phyloP scores from a whole-genome alignment of 2,329 filamentous ascomycete species.

The Ophiocordyceps robertsii region DNA sequence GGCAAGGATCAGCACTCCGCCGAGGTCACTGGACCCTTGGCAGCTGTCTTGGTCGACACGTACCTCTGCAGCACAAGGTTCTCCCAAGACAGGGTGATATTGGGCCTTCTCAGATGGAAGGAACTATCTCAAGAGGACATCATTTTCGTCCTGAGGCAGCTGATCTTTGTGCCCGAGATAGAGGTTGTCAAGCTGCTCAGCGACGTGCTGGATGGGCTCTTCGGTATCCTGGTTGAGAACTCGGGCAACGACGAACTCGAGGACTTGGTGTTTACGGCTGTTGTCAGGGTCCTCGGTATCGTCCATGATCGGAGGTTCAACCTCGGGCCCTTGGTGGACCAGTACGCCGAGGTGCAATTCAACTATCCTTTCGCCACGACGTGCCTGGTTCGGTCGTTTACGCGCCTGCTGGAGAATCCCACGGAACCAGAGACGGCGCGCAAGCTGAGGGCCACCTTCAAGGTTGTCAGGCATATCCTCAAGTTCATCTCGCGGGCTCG shows the following conservation, averaged over 20 bases:
- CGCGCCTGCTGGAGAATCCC: conserved; percentile 67
- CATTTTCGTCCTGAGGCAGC: conserved; percentile 59
- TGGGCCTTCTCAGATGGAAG: conserved; percentile 79
- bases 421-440: conserved; percentile 73
- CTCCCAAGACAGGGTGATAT: conserved; percentile 78
- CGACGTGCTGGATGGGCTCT: conserved; percentile 82
- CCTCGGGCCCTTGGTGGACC: conserved; percentile 76
- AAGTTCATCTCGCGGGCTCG: conserved; percentile 90
- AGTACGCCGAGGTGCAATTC: conserved; percentile 79
- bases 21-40: conserved; percentile 68
- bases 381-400: conserved; percentile 77
- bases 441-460: conserved; percentile 81
- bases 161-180: conserved; percentile 91
- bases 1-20: conserved; percentile 54
- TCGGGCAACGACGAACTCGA: conserved; percentile 87
- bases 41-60: conserved; percentile 65
- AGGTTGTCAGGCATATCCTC: conserved; percentile 83
- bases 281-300: conserved; percentile 84
- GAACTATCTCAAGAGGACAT: conserved; percentile 61
- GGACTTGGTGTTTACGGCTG: conserved; percentile 78
- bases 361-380: conserved; percentile 88
- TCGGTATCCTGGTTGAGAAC: conserved; percentile 81
- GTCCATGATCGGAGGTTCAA: conserved; percentile 93
- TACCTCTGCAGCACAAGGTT: conserved; percentile 91
- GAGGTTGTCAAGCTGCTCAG: conserved; percentile 90